Percentiles rank a stretch among this genome's conserved stretches.
Conservation (phyloP, 345 rosid genomes). For the Citrus hindsii region DNA sequence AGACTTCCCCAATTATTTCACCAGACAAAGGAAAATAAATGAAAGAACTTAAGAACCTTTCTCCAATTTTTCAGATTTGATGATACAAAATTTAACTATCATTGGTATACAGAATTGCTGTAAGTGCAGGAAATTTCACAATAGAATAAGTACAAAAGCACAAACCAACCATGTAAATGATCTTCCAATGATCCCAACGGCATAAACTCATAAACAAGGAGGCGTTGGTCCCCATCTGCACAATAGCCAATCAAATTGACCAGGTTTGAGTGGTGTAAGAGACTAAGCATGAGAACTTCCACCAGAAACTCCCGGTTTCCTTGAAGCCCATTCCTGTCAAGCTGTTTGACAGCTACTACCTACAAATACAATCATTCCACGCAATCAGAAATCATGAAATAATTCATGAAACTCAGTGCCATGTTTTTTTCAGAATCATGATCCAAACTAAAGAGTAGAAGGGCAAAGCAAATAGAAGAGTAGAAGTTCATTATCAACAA, state of each 20-base stretch:
- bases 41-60: neutral
- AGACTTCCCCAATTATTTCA: neutral
- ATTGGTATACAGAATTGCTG: neutral
- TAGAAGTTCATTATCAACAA: neutral
- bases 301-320: slow-evolving; percentile 98
- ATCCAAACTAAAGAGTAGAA: neutral
- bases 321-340: slow-evolving; percentile 91
- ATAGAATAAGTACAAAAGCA: neutral
- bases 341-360: slow-evolving; percentile 96
- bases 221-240: slow-evolving; percentile 97
- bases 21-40: neutral
- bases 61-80: neutral
- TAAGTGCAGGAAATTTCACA: neutral
- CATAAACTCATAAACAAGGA: slow-evolving; percentile 96
- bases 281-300: slow-evolving; percentile 97
- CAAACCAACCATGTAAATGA: slow-evolving; percentile 85
- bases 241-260: slow-evolving; percentile 97
- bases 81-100: neutral
- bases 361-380: slow-evolving; percentile 30
- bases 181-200: slow-evolving; percentile 93
- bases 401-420: neutral
- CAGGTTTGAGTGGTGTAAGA: slow-evolving; percentile 89
- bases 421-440: neutral
- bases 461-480: neutral
- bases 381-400: slow-evolving; percentile 5